Conservation (phyloP, 2,329 filamentous ascomycete species). For the Furcasterigmium sp. region DNA sequence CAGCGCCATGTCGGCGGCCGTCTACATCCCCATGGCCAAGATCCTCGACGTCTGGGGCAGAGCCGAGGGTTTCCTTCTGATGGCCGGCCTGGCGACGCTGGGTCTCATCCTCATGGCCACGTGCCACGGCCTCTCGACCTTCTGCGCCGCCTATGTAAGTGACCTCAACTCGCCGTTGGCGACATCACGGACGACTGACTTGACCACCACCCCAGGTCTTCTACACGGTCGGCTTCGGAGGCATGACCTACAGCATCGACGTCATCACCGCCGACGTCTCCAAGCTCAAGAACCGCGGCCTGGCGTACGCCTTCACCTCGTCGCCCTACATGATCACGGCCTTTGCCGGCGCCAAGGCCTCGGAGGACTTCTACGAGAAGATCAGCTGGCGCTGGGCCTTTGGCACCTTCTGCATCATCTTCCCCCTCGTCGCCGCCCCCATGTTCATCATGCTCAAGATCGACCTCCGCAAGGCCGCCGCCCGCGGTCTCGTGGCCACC, state of each 20-base stretch:
- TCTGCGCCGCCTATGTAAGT: conserved; percentile 45
- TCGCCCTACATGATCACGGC: conserved; percentile 37
- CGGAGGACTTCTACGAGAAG: conserved; percentile 21
- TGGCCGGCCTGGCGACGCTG: conserved; percentile 40
- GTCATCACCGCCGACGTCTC: conserved; percentile 63
- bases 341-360: conserved; percentile 29
- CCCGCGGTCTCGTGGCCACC: conserved; percentile 34
- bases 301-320: conserved; percentile 32
- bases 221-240: conserved; percentile 55
- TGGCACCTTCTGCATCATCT: conserved; percentile 55
- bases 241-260: conserved; percentile 56
- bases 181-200: too few species aligned
- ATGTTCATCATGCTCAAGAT: conserved; percentile 47
- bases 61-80: conserved; percentile 52
- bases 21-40: conserved; percentile 60
- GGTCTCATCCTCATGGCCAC: conserved; percentile 57
- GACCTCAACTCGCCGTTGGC: neutral
- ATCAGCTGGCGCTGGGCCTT: conserved; percentile 38
- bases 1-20: conserved; percentile 48
- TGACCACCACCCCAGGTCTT: conserved; percentile 38
- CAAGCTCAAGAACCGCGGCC: conserved; percentile 26
- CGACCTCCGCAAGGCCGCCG: conserved; percentile 52
- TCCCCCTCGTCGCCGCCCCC: conserved; percentile 50
- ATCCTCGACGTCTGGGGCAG: conserved; percentile 59
- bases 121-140: conserved; percentile 33